Evolutionary conservation across 2,329 filamentous ascomycete genomes (phyloP).

Genomic region (Ceratocystis destructans): DNA sequence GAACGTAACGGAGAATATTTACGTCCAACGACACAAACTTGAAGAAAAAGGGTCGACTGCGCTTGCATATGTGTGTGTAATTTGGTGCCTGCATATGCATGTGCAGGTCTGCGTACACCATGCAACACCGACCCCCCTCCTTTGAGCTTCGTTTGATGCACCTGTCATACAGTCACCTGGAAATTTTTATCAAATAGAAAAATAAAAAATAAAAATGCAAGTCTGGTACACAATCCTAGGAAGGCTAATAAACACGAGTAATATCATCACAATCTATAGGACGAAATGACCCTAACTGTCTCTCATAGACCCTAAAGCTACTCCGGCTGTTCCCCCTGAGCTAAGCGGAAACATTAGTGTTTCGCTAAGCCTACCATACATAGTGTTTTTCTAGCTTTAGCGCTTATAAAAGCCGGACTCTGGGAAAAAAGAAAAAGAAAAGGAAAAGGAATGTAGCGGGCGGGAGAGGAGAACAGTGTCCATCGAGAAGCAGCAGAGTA

Average conservation of each 20-base stretch:
- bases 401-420: not conserved
- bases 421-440: not conserved
- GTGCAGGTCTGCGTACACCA: not conserved
- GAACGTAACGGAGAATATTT: not conserved
- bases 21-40: not conserved
- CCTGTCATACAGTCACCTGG: not conserved
- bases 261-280: not conserved
- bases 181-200: not conserved
- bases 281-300: not conserved
- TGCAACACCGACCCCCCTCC: not conserved
- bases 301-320: not conserved
- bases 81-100: not conserved
- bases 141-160: not conserved
- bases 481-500: not conserved
- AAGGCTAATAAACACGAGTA: not conserved
- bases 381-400: not conserved
- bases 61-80: not conserved
- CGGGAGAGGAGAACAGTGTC: no score
- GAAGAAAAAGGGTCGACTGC: not conserved
- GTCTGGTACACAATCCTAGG: not conserved
- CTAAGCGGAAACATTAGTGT: slow-evolving; percentile 12
- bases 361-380: not conserved
- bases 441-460: not conserved
- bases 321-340: not conserved
- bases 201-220: not conserved